These are phyloP conservation scores for Gamarada debralockiae DNA, from an alignment of 495 filamentous ascomycete genomes.

Conservation along the genomic window DNA sequence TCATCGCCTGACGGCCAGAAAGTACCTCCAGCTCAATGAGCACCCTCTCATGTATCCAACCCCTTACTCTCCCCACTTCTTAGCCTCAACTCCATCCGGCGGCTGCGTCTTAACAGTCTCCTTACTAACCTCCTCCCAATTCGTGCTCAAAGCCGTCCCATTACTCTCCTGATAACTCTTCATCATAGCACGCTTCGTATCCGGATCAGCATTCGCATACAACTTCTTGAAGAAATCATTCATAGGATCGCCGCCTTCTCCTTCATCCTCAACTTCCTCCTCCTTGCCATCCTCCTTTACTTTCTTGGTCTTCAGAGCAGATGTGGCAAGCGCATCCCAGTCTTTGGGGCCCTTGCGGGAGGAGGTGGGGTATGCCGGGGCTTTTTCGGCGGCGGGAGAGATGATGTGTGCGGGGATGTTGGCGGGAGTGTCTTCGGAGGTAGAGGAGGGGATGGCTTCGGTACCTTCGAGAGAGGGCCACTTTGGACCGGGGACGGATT, in stretches of 20 bases:
- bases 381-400: constrained; percentile 18
- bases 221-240: constrained; percentile 90
- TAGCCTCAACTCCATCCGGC: constrained; percentile 73
- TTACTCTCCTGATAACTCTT: constrained; percentile 95
- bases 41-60: too few relatives aligned
- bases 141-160: constrained; percentile 88
- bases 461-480: constrained; percentile 69
- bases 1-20: too few relatives aligned
- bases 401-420: constrained; percentile 8
- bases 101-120: constrained; percentile 68
- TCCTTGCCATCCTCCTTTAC: too few relatives aligned
- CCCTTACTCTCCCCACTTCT: constrained; percentile 55
- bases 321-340: constrained; percentile 62
- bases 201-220: constrained; percentile 72
- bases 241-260: constrained; percentile 55
- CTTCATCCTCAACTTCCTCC: neutral
- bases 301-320: neutral
- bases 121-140: constrained; percentile 80
- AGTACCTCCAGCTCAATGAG: too few relatives aligned
- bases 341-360: constrained; percentile 80
- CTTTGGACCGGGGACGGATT: constrained; percentile 62
- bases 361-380: constrained; percentile 82
- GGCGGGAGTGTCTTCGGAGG: constrained; percentile 2
- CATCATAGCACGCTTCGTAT: constrained; percentile 91
- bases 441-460: constrained; percentile 22